Conservation (phyloP, 1,284 basidiomycete species). For the Cryptococcus sp. region DNA sequence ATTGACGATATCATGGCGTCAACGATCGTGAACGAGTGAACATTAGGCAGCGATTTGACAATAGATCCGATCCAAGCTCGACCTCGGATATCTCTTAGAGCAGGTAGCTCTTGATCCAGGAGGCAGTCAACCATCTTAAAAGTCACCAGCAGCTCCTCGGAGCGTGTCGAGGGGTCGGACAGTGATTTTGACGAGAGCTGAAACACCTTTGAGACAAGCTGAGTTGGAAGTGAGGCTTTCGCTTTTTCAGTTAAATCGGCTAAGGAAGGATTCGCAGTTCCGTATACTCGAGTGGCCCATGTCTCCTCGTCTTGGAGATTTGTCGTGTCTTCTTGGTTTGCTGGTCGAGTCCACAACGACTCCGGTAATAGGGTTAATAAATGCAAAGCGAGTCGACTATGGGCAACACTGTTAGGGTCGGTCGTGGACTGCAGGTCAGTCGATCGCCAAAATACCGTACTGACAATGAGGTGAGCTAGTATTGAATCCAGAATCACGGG, state of each 20-base stretch:
- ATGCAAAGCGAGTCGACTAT: background rate
- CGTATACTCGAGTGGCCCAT: background rate
- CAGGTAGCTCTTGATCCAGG: slow-evolving; percentile 25
- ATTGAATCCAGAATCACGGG: slow-evolving; percentile 23
- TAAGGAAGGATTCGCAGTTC: background rate
- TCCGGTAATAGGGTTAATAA: background rate
- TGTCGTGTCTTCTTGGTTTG: too few species aligned
- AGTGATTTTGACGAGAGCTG: slow-evolving; percentile 5
- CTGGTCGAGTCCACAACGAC: too few species aligned
- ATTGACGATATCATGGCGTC: slow-evolving; percentile 60
- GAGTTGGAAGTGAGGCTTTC: too few species aligned
- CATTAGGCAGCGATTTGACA: slow-evolving; percentile 22
- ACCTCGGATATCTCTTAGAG: slow-evolving; percentile 18
- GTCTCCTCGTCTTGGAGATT: too few species aligned
- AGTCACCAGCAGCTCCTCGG: slow-evolving; percentile 7
- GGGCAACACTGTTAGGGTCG: background rate
- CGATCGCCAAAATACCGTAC: background rate
- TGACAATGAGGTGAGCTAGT: slow-evolving; percentile 7
- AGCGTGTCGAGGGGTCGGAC: background rate
- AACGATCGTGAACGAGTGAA: slow-evolving; percentile 57
- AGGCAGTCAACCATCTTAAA: slow-evolving; percentile 14
- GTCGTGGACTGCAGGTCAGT: background rate
- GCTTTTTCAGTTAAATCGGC: too few species aligned
- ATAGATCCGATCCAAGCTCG: slow-evolving; percentile 38
- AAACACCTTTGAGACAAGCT: slow-evolving; percentile 2